Evolutionary conservation across 345 rosid genomes (phyloP), one percentile per base, ranked within the genome.

Genomic region (Lumnitzera littorea): DNA sequence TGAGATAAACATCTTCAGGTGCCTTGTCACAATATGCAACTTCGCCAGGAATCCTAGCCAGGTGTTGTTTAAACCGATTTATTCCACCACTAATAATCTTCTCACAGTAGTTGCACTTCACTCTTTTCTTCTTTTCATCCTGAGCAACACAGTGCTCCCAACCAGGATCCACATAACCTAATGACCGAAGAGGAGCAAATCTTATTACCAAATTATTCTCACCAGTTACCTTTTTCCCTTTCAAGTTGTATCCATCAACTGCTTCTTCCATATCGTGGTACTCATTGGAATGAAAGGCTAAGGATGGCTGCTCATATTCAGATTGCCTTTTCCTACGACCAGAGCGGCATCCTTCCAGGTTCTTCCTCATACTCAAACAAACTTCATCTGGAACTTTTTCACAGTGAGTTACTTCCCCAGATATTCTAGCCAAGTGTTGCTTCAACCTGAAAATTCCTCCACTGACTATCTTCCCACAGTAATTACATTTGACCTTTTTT

Each of bases 21-120:
- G 78, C 84, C 25, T 61, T 72, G 12, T 76, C 69, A 64, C 84
- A 79, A 51, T 62, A 63, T 5, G 81, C 78, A 25, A 79, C 84
- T 71, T 79, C 84, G 46, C 84, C 84, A 23, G 80, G 80, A 58
- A 79, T 79, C 67, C 74, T 73, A 31, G 81, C 84, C 43, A 79
- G 63, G 55, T 79, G 84, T 57, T 79, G 84, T 58, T 79, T 79
- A 57, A 79, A 79, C 61, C 78, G 76, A 57, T 79, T 79, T 49
- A 79, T 69, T 12, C 84, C 84, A 56, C 84, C 84, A 31, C 80
- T 79, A 52, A 79, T 72, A n/a, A 79, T 60, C 66, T 76, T 76
- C 31, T 74, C 76, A 56, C 84, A 79, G 67, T 76, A 79, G 53
- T 76, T 68, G 73, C 84, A 76, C 67, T 79, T 79, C 0, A 79